phyloP scores from a whole-genome alignment of 345 rosid genomes.

The Acer negundo region DNA sequence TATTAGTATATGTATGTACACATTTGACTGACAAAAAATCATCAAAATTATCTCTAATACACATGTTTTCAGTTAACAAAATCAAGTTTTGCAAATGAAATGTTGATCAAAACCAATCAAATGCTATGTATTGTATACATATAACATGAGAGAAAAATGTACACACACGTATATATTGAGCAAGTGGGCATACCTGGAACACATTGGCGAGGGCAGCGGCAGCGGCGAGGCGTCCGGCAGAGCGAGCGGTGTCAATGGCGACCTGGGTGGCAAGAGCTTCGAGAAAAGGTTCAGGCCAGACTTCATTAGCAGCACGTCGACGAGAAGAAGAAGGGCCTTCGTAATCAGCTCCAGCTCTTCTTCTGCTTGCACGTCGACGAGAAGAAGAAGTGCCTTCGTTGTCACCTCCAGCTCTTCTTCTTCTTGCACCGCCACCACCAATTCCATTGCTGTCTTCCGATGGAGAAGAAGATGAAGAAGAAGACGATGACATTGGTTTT shows the following conservation, averaged over 20 bases:
- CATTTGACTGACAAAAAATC: constrained; percentile 1
- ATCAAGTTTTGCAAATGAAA: neutral
- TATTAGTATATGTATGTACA: neutral
- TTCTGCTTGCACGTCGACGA: constrained; percentile 42
- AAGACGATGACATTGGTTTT: constrained; percentile 34
- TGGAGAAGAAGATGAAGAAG: constrained; percentile 36
- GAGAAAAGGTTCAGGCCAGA: constrained; percentile 92
- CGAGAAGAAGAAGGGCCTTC: constrained; percentile 68
- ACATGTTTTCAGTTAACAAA: neutral
- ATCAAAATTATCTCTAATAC: neutral
- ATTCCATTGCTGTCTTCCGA: constrained; percentile 35
- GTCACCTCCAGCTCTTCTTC: constrained; percentile 27
- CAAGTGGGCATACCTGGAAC: constrained; percentile 55
- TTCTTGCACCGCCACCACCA: constrained; percentile 26
- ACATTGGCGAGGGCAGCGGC: constrained; percentile 75
- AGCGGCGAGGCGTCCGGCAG: constrained; percentile 64
- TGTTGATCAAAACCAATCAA: neutral
- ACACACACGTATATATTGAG: too few species aligned
- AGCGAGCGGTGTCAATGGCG: constrained; percentile 60
- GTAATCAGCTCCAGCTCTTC: constrained; percentile 32
- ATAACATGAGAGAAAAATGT: constrained; percentile 7
- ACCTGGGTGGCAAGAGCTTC: constrained; percentile 83
- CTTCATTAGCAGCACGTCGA: constrained; percentile 55
- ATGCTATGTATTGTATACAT: neutral
- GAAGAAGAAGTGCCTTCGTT: constrained; percentile 65